Evolutionary conservation across 805 yeast species (phyloP), one percentile per base, ranked within the genome.

Genomic region (Ogataea nitratoaversa): DNA sequence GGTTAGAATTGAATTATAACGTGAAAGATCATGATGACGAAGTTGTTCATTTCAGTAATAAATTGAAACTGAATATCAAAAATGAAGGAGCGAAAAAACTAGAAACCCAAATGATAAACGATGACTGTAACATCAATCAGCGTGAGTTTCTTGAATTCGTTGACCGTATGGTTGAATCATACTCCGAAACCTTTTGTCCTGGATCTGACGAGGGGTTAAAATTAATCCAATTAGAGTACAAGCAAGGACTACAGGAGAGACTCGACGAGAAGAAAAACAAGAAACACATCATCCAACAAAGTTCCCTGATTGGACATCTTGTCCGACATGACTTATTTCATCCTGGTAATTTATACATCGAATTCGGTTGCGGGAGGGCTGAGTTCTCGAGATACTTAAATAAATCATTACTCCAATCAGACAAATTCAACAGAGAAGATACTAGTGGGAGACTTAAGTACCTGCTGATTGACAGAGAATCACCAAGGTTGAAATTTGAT

Each of bases 361-460:
- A 89, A 60, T 88, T 87, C 67, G 97, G 97, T 0, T 85, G 95
- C 59, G 97, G 97, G 0, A 75, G 90, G 47, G 95, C 86, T 2
- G 96, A 90, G 56, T 69, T 89, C 19, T 74, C 89, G 1, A 62
- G 95, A 42, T 84, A 78, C 51, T 64, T 85, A 11, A 70, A 61
- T 56, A 37, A 64, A 55, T 49, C 67, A 3, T 47, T 50, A 33
- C 36, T 46, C 3, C 49, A 51, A 23, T 34, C 42, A 11, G 11
- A 19, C 16, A 19, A 18, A 12, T 40, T 22, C 8, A 34, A 29
- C 17, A 22, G 38, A 9, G 19, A 17, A 4, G 32, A 14, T 16
- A 23, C 32, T 13, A 34, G 33, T 9, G 19, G 13, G 3, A 27
- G 20, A n/a, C 31, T 46, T 30, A 46, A 48, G 30, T 84, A 68